phyloP scores from a whole-genome alignment of 2,329 filamentous ascomycete species.

The Alternaria gaisen region DNA sequence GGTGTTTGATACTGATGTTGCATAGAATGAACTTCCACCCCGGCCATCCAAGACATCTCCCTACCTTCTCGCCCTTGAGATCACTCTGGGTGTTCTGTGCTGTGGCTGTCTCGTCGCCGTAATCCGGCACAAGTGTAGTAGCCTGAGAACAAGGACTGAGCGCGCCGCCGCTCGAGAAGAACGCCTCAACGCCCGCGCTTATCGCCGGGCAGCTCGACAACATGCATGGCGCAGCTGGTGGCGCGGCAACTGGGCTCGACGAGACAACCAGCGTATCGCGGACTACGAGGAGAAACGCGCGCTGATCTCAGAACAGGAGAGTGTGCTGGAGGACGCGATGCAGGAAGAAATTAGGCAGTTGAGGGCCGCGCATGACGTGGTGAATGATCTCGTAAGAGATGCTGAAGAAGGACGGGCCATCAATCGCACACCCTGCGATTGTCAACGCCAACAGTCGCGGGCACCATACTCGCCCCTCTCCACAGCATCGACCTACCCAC shows the following conservation, averaged over 20 bases:
- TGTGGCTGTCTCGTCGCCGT: slow-evolving; percentile 56
- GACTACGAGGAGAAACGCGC: slow-evolving; percentile 63
- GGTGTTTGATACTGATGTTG: background rate
- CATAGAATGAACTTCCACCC: slow-evolving; percentile 29
- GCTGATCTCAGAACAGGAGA: slow-evolving; percentile 58
- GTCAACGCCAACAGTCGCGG: slow-evolving; percentile 23
- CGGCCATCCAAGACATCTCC: slow-evolving; percentile 35
- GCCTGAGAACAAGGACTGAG: slow-evolving; percentile 61
- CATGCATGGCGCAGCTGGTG: slow-evolving; percentile 63
- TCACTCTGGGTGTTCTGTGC: slow-evolving; percentile 56
- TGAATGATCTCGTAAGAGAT: slow-evolving; percentile 57
- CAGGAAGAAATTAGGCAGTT: slow-evolving; percentile 60
- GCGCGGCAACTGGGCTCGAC: slow-evolving; percentile 48
- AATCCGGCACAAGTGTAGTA: slow-evolving; percentile 59
- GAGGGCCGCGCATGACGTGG: slow-evolving; percentile 62
- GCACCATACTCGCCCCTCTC: slow-evolving; percentile 39
- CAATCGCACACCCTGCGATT: slow-evolving; percentile 23
- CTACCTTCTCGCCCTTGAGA: slow-evolving; percentile 53
- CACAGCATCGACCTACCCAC: slow-evolving; percentile 42
- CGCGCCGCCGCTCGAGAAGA: slow-evolving; percentile 64
- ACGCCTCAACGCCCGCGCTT: slow-evolving; percentile 60
- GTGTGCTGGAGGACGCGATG: slow-evolving; percentile 55
- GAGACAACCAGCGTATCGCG: slow-evolving; percentile 41
- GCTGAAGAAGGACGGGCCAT: slow-evolving; percentile 49
- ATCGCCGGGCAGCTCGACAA: slow-evolving; percentile 62